Evolutionary conservation across 768 basidiomycete species (phyloP), one percentile per base, ranked within the genome.

Genomic region (Russula virescens): DNA sequence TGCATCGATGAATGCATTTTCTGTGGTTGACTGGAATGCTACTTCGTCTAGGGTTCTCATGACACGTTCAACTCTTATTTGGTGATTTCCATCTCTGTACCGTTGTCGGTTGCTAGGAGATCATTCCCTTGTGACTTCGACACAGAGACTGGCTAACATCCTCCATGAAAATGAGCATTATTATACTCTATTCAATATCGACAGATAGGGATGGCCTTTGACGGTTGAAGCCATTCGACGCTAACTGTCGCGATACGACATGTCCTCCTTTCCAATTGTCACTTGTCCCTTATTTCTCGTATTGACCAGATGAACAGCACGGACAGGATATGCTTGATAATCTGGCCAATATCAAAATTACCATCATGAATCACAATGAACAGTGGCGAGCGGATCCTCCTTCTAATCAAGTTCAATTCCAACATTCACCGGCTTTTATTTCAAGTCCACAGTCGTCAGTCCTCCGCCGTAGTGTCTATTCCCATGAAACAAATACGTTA

Each of bases 321-420:
- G 89, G 89, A 19, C 83, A 89, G 69, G 81, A 88, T 58, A 88
- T 91, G 54, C 80, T 92, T 47, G 80, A 83, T 62, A 79, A 78
- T 65, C 81, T 93, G 35, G 77, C 83, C 52, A 78, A 82, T 28
- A 77, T 93, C 57, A 91, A 90, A 62, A 81, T 82, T 11, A 68
- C 75, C 4, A 79, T 92, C 9, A 80, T 88, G 47, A 80, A 83
- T 47, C 80, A 84, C 19, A 84, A 83, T 66, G 86, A 88, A 55
- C 75, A 78, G 54, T 90, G 87, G 86, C 70, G 73, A 11, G 73
- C 73, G 47, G 57, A 66, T 28, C 61, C 64, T 11, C 43, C 62
- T 19, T 55, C 62, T 13, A 26, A 48, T 23, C 69, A 68, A 25
- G 61, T 56, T 1, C 68, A 66, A 26, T 54, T 55, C 10, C 21